phyloP scores from a whole-genome alignment of 257 asterid species.

The Voacanga thouarsii region DNA sequence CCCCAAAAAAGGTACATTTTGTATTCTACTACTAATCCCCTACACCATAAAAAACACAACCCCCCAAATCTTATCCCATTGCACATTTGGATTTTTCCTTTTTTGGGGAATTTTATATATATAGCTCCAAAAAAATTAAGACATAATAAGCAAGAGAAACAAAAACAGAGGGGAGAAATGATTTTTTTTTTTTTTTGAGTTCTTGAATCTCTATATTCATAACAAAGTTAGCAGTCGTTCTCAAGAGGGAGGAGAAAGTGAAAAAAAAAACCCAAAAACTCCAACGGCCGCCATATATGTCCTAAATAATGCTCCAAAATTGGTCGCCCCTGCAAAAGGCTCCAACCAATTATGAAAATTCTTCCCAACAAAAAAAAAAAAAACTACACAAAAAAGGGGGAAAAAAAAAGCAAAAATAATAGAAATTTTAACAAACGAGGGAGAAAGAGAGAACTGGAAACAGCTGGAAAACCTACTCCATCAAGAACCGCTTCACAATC shows the following conservation, averaged over 20 bases:
- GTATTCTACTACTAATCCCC: background rate
- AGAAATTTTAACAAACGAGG: conserved; percentile 3
- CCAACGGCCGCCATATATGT: background rate
- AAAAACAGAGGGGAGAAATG: too few species aligned
- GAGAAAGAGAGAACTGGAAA: conserved; percentile 34
- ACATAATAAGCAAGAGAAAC: background rate
- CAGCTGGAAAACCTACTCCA: conserved; percentile 81
- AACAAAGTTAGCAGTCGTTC: conserved; percentile 1
- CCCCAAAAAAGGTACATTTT: conserved; percentile 10
- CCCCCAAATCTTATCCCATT: background rate
- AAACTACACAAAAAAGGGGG: conserved; percentile 12
- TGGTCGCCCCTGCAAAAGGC: conserved; percentile 18
- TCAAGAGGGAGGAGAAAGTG: too few species aligned
- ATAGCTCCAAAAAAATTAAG: background rate
- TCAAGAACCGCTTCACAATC: conserved; percentile 80
- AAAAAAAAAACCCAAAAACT: background rate
- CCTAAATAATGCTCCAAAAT: conserved; percentile 31
- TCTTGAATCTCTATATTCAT: background rate
- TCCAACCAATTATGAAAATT: background rate
- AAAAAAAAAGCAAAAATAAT: background rate
- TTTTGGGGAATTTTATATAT: background rate
- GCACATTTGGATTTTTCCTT: too few species aligned
- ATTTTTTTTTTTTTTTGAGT: too few species aligned
- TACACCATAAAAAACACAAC: too few species aligned
- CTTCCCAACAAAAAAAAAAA: too few species aligned